Evolutionary conservation across 768 basidiomycete genomes (phyloP), one percentile per base, ranked within the genome.

Genomic region (Botryobasidium botryosum): DNA sequence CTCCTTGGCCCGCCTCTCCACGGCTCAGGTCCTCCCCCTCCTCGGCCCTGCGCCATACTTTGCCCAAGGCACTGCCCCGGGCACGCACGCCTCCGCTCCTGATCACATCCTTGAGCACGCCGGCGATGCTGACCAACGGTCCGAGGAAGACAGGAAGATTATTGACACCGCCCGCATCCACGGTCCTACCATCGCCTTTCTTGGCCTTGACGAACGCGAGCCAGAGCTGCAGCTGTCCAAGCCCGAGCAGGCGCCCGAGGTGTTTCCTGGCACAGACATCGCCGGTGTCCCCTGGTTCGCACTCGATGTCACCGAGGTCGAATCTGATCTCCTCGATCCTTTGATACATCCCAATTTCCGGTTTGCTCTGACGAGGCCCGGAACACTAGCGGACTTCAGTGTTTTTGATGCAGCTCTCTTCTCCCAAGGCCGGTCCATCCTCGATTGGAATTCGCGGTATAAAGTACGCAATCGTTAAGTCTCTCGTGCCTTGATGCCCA

Each of bases 361-460:
- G 45, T 77, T 49, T 58, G 53, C n/a, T 92, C 83, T 65, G 61
- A 66, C 15, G 83, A 87, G 45, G 68, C 85, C 3, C 60, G 84
- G 41, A 53, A 65, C 2, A 65, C 76, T 33, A 70, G 74, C 60
- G 2, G 62, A 58, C 13, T 63, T 91, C 53, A 73, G 75, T 53
- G 54, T 53, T 2, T 77, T 81, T 54, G 72, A 74, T 26, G 84
- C 79, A 1, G 77, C 72, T 0, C 61, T 96, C 0, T 85, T 85
- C 55, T 83, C 84, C 0, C 68, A 71, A 45, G 84, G 79, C 1
- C 65, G 85, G 45, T 80, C 77, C 35, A 65, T 96, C 72, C 67
- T 82, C 2, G 92, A 97, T 57, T 99, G 92, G 92, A 97, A 94
- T 58, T 68, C 66, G 40, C 67, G 88, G 44, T 92, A 91, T 61